phyloP scores from a whole-genome alignment of 345 rosid genomes.

The Gossypium longicalyx region DNA sequence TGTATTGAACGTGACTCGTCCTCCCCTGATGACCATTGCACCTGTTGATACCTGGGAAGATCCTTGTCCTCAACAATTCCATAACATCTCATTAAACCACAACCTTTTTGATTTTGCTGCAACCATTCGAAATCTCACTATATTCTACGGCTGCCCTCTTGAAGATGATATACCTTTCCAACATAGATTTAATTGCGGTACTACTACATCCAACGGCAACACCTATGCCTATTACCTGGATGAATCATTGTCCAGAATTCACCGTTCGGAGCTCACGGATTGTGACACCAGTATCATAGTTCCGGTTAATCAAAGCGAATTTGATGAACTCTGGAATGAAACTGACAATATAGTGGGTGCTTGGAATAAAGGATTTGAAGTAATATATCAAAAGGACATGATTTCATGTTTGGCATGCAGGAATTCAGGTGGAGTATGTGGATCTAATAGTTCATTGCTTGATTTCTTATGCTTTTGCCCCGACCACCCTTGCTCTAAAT shows the following conservation, averaged over 20 bases:
- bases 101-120: not conserved
- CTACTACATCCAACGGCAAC: not conserved
- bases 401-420: not conserved
- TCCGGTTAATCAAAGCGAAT: not conserved
- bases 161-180: not conserved
- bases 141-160: slow-evolving; percentile 27
- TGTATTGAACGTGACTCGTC: not conserved
- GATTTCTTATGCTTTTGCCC: slow-evolving; percentile 10
- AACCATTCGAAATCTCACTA: slow-evolving; percentile 9
- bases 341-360: not conserved
- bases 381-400: slow-evolving; percentile 2
- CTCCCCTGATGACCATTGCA: slow-evolving; percentile 14
- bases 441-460: not conserved
- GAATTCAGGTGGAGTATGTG: slow-evolving; percentile 8
- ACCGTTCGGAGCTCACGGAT: not conserved
- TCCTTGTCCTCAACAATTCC: slow-evolving; percentile 14
- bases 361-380: slow-evolving; percentile 15
- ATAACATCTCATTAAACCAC: not conserved
- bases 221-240: slow-evolving; percentile 7
- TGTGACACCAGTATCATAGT: not conserved
- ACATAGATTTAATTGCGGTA: not conserved
- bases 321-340: not conserved
- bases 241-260: not conserved
- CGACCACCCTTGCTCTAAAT: not conserved
- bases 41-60: slow-evolving; percentile 2